phyloP scores from a whole-genome alignment of 129 eudicot species.

The Artemisia annua region DNA sequence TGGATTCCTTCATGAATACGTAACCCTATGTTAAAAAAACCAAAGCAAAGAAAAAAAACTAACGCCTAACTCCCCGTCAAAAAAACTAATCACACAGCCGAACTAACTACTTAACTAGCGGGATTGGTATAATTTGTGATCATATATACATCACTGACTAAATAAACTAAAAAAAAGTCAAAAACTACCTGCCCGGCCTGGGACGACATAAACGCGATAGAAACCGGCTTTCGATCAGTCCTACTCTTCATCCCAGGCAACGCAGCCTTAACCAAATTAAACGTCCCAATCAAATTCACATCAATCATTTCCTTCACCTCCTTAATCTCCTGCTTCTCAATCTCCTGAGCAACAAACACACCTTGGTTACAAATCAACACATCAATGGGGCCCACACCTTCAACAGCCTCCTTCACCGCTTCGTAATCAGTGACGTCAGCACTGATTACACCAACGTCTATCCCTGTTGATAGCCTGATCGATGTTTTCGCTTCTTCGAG shows the following conservation, averaged over 20 bases:
- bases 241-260: conserved; percentile 68
- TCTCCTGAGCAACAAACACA: conserved; percentile 56
- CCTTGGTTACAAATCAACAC: conserved; percentile 75
- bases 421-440: conserved; percentile 69
- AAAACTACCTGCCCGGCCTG: conserved; percentile 75
- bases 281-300: conserved; percentile 70
- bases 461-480: conserved; percentile 60
- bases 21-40: too few relatives aligned
- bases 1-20: too few relatives aligned
- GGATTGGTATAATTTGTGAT: too few relatives aligned
- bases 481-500: conserved; percentile 62
- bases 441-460: conserved; percentile 48
- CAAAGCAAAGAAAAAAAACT: too few relatives aligned
- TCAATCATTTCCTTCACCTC: conserved; percentile 63
- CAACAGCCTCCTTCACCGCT: conserved; percentile 49
- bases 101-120: too few relatives aligned
- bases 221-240: conserved; percentile 50
- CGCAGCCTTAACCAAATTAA: conserved; percentile 76
- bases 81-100: too few relatives aligned
- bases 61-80: too few relatives aligned
- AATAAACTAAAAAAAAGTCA: background rate
- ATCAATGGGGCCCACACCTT: conserved; percentile 57
- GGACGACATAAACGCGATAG: conserved; percentile 71
- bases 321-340: conserved; percentile 50
- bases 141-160: background rate